Conservation (phyloP, 441 rosid genomes). For the Arabidopsis hybrid region DNA sequence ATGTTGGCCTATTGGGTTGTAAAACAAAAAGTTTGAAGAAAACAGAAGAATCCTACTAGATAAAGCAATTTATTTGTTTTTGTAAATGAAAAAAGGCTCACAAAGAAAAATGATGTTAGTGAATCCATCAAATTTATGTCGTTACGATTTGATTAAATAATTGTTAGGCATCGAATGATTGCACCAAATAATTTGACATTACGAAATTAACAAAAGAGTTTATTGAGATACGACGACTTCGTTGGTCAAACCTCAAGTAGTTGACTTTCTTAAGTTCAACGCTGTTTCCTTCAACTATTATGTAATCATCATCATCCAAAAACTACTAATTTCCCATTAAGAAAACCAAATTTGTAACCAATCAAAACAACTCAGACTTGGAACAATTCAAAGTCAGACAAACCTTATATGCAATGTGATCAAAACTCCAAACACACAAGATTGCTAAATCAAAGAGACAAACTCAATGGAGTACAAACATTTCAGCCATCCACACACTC, state of each 20-base stretch:
- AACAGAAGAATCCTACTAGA: too few relatives aligned
- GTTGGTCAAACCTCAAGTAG: slow-evolving; percentile 27
- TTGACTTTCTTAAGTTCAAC: slow-evolving; percentile 24
- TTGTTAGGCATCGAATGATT: slow-evolving; percentile 20
- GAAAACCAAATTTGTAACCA: neutral
- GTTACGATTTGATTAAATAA: neutral
- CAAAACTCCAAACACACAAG: slow-evolving; percentile 25
- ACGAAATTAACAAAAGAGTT: neutral
- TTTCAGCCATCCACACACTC: slow-evolving; percentile 43
- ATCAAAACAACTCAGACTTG: slow-evolving; percentile 19
- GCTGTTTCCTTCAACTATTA: slow-evolving; percentile 19
- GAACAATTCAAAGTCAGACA: slow-evolving; percentile 38
- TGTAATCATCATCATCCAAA: slow-evolving; percentile 24
- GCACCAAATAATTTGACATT: neutral
- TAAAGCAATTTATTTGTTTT: too few relatives aligned
- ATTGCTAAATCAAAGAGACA: slow-evolving; percentile 22
- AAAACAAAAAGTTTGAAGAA: too few relatives aligned
- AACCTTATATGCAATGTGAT: slow-evolving; percentile 19
- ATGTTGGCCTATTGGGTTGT: too few relatives aligned
- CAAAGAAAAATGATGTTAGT: neutral
- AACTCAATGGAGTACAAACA: slow-evolving; percentile 44
- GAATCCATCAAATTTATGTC: neutral
- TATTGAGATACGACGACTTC: neutral
- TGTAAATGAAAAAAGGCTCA: neutral
- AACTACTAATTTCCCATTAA: slow-evolving; percentile 31